These are phyloP conservation scores for Rostrohypoxylon terebratum DNA, from an alignment of 495 filamentous ascomycete species.

Conservation along the genomic window DNA sequence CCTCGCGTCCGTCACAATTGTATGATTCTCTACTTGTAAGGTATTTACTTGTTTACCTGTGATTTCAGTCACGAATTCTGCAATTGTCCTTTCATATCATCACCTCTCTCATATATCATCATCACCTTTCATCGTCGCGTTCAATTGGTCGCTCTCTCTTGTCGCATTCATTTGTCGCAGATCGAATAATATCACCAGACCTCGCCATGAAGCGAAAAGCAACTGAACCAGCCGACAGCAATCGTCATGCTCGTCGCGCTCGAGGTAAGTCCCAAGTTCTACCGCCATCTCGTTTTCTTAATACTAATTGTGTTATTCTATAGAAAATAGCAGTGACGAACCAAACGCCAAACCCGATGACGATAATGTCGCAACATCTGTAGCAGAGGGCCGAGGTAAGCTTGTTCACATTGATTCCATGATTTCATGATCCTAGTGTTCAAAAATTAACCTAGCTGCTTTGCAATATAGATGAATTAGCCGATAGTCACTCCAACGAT, in stretches of 20 bases:
- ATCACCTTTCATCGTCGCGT: no score
- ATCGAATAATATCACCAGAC: neutral
- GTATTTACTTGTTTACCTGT: neutral
- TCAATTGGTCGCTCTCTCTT: no score
- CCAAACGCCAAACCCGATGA: no score
- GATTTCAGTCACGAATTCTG: neutral
- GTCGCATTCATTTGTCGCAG: no score
- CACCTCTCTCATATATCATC: no score
- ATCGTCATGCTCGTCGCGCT: neutral
- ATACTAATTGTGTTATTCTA: conserved; percentile 20
- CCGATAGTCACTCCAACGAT: neutral
- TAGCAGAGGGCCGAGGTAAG: no score
- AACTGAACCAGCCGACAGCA: conserved; percentile 18
- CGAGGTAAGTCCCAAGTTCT: neutral
- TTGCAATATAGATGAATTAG: no score
- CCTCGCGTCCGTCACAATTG: neutral
- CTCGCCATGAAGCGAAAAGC: conserved; percentile 51
- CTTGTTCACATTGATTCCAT: no score
- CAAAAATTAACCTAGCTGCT: no score
- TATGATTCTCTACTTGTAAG: neutral
- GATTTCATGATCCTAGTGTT: no score
- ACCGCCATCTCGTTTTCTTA: conserved; percentile 1
- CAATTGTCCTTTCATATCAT: neutral
- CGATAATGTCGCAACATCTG: no score
- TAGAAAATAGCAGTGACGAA: neutral